Evolutionary conservation across 352 stramenopile species (phyloP).

Genomic region (Pythium dissotocum): DNA sequence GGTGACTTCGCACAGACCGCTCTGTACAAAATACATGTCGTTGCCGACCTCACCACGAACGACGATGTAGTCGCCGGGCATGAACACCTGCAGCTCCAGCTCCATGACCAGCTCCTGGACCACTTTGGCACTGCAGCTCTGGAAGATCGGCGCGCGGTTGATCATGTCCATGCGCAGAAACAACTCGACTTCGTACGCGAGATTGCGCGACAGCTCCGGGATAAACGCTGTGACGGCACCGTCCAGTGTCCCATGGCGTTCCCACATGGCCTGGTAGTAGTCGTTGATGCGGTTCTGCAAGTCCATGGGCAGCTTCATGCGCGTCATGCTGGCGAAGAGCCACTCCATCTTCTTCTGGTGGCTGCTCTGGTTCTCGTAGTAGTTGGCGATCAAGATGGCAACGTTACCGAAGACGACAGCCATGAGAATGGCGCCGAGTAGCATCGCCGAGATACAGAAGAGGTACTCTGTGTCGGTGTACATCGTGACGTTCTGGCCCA

Average conservation of each 20-base stretch:
- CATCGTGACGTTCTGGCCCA: slow-evolving; percentile 76
- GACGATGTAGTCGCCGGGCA: slow-evolving; percentile 84
- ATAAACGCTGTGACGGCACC: slow-evolving; percentile 76
- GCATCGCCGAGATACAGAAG: slow-evolving; percentile 69
- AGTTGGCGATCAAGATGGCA: slow-evolving; percentile 83
- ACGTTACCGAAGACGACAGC: slow-evolving; percentile 88
- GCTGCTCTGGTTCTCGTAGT: slow-evolving; percentile 81
- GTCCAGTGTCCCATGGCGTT: slow-evolving; percentile 78
- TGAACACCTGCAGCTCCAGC: slow-evolving; percentile 80
- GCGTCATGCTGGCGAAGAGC: slow-evolving; percentile 82
- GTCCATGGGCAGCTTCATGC: slow-evolving; percentile 74
- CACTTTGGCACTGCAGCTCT: slow-evolving; percentile 79
- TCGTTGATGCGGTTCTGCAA: slow-evolving; percentile 85
- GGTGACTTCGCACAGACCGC: slow-evolving; percentile 74
- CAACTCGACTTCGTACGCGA: slow-evolving; percentile 82
- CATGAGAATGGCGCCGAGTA: slow-evolving; percentile 78
- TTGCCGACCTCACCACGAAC: slow-evolving; percentile 80
- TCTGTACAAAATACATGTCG: slow-evolving; percentile 90
- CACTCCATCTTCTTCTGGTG: slow-evolving; percentile 89
- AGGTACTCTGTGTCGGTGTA: slow-evolving; percentile 71
- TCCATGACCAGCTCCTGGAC: slow-evolving; percentile 85
- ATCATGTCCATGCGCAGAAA: slow-evolving; percentile 89
- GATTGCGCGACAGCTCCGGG: slow-evolving; percentile 74
- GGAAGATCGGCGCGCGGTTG: slow-evolving; percentile 82
- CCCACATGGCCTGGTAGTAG: slow-evolving; percentile 89